phyloP scores from a whole-genome alignment of 306 rosid genomes.

The Pyrus betulifolia region DNA sequence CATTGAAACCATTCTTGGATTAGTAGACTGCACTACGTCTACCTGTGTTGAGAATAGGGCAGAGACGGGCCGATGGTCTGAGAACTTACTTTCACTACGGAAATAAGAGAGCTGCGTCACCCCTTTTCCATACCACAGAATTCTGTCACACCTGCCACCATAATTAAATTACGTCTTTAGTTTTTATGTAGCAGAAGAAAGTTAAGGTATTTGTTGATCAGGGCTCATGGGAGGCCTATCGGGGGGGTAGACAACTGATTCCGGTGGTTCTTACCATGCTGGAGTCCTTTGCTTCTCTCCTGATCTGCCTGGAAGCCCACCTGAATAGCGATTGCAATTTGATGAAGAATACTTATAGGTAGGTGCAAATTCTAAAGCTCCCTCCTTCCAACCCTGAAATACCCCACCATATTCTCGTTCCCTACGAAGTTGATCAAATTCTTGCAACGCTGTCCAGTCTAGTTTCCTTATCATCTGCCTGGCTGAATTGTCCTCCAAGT shows the following conservation, averaged over 20 bases:
- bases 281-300: conserved; percentile 97
- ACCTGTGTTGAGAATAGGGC: conserved; percentile 77
- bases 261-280: conserved; percentile 54
- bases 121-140: conserved; percentile 91
- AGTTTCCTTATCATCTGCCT: conserved; percentile 62
- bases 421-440: conserved; percentile 72
- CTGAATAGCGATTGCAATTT: conserved; percentile 60
- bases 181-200: background rate
- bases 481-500: conserved; percentile 63
- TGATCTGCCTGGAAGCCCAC: conserved; percentile 49
- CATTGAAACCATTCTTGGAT: conserved; percentile 27
- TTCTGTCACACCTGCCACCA: conserved; percentile 79
- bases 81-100: conserved; percentile 85
- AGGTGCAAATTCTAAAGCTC: conserved; percentile 80
- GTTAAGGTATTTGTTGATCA: background rate
- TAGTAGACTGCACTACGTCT: conserved; percentile 40
- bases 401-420: conserved; percentile 70
- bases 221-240: background rate
- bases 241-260: background rate
- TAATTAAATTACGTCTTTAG: background rate
- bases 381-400: conserved; percentile 93
- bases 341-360: conserved; percentile 72
- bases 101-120: conserved; percentile 73
- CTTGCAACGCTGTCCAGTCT: conserved; percentile 82
- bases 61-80: conserved; percentile 94